These are phyloP conservation scores for Tuber microsphaerosporum DNA, from an alignment of 495 filamentous ascomycete species.

Conservation along the genomic window DNA sequence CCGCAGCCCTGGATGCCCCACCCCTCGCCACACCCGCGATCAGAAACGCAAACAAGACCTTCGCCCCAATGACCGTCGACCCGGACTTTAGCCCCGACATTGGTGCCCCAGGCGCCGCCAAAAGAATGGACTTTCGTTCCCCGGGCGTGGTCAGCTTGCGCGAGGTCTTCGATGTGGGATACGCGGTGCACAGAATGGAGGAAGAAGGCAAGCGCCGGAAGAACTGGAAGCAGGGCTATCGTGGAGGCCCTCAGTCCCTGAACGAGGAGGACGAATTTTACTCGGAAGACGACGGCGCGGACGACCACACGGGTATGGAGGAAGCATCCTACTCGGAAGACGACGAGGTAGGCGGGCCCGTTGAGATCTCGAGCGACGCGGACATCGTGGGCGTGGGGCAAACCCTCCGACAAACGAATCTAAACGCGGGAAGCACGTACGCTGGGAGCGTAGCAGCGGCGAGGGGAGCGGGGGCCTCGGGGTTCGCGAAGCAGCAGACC, in stretches of 20 bases:
- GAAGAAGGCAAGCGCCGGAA: conserved; percentile 90
- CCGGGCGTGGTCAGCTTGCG: conserved; percentile 91
- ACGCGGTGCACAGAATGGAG: conserved; percentile 92
- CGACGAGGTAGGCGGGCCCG: conserved; percentile 48
- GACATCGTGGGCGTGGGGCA: conserved; percentile 72
- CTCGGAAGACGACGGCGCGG: conserved; percentile 47
- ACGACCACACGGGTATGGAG: conserved; percentile 39
- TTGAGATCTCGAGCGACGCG: conserved; percentile 59
- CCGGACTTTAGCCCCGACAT: conserved; percentile 46
- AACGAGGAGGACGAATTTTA: conserved; percentile 56
- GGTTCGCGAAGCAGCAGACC: conserved; percentile 29
- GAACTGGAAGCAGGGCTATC: conserved; percentile 60
- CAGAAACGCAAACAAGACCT: conserved; percentile 48
- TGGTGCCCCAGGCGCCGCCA: conserved; percentile 51
- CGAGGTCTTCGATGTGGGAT: conserved; percentile 94
- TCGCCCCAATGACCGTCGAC: conserved; percentile 43
- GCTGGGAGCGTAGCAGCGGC: conserved; percentile 43
- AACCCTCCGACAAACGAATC: conserved; percentile 71
- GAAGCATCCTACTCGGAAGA: conserved; percentile 43
- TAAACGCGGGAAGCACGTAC: conserved; percentile 52
- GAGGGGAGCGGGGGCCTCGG: conserved; percentile 44
- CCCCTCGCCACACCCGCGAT: conserved; percentile 64
- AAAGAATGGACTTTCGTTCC: conserved; percentile 86
- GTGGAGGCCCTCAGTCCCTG: conserved; percentile 58
- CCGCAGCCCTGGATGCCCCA: conserved; percentile 67